A percentile compares a stretch with the other conserved stretches of the same genome.
These are phyloP conservation scores for Chrysoporthe austroafricana DNA, from an alignment of 2,329 filamentous ascomycete genomes.

Conservation along the genomic window DNA sequence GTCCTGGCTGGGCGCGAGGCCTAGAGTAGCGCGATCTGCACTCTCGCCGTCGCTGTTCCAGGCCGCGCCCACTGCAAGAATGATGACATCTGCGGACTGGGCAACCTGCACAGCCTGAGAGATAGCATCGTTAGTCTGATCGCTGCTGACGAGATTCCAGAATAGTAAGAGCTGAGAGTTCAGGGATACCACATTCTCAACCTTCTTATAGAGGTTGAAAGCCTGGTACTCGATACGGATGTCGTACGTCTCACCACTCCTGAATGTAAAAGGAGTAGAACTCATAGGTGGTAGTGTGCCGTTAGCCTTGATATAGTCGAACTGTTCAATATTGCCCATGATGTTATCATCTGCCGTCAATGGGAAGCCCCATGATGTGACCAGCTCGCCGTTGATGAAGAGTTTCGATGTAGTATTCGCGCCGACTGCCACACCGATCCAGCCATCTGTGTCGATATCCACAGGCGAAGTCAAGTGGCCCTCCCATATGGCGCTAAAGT, in stretches of 20 bases:
- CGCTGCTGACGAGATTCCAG: slow-evolving; percentile 49
- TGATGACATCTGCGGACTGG: slow-evolving; percentile 41
- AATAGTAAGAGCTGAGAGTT: slow-evolving; percentile 48
- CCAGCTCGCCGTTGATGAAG: slow-evolving; percentile 40
- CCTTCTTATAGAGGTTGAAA: slow-evolving; percentile 45
- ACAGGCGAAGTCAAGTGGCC: slow-evolving; percentile 43
- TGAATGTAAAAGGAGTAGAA: slow-evolving; percentile 43
- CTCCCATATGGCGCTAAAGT: slow-evolving; percentile 50
- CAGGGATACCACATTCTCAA: slow-evolving; percentile 44
- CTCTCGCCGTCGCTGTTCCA: slow-evolving; percentile 51
- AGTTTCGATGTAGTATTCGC: slow-evolving; percentile 45
- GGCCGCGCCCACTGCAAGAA: slow-evolving; percentile 46
- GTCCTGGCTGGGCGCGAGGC: slow-evolving; percentile 43
- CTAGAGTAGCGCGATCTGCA: slow-evolving; percentile 45
- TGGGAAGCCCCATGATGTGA: slow-evolving; percentile 35
- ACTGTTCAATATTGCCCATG: slow-evolving; percentile 46
- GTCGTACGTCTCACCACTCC: slow-evolving; percentile 38
- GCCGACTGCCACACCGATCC: slow-evolving; percentile 46
- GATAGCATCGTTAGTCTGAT: slow-evolving; percentile 32
- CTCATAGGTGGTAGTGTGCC: slow-evolving; percentile 42
- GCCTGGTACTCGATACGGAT: slow-evolving; percentile 48
- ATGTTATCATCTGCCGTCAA: slow-evolving; percentile 38
- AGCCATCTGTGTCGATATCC: slow-evolving; percentile 43
- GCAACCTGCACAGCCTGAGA: slow-evolving; percentile 42
- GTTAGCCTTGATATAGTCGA: slow-evolving; percentile 42